Percentiles rank a stretch among this genome's conserved stretches.
phyloP scores from a whole-genome alignment of 345 rosid species.

The Eucalyptus cloeziana region DNA sequence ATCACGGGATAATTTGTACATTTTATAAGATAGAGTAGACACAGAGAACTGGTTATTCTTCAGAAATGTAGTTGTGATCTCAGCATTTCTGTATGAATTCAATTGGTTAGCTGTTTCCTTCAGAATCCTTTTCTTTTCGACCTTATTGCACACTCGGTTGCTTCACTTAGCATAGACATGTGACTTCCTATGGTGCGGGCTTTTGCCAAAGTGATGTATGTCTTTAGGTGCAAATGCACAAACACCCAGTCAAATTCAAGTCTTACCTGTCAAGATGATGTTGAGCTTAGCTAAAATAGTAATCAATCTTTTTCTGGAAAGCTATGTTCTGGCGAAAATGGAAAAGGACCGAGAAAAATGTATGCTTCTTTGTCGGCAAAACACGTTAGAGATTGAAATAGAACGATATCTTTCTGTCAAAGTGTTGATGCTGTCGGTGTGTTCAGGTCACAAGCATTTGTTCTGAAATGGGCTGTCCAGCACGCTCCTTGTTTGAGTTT shows the following conservation, averaged over 20 bases:
- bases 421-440: not conserved
- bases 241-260: not conserved
- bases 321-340: not conserved
- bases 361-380: not conserved
- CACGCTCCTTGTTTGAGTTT: not conserved
- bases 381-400: not conserved
- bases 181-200: not conserved
- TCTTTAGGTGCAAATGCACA: not conserved
- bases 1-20: slow-evolving; percentile 23
- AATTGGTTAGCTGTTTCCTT: not conserved
- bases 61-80: not conserved
- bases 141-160: not conserved
- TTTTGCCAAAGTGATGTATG: not conserved
- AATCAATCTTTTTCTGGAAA: not conserved
- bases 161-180: not conserved
- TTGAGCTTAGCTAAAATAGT: not conserved
- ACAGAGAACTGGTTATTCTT: not conserved
- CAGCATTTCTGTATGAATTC: not conserved
- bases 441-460: not conserved
- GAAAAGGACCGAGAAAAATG: not conserved
- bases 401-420: not conserved
- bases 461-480: not conserved
- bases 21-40: not conserved
- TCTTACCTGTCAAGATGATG: not conserved
- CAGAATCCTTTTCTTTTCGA: not conserved